phyloP scores from a whole-genome alignment of 495 filamentous ascomycete genomes.

The Neurospora terricola region DNA sequence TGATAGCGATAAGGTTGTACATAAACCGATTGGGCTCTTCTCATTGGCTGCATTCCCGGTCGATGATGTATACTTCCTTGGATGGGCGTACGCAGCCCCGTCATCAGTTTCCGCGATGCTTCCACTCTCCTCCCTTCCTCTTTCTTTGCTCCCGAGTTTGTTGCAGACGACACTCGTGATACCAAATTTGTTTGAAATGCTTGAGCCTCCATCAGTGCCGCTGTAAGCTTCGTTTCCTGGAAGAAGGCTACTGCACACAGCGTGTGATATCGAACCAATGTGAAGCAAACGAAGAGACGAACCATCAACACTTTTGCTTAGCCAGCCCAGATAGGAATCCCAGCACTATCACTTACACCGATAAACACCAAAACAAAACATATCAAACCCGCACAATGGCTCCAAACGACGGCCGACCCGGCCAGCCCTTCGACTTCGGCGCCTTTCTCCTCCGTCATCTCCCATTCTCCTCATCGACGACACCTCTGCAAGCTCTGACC shows the following conservation, averaged over 20 bases:
- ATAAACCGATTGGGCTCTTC: not conserved
- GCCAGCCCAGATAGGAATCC: not conserved
- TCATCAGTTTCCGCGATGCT: not conserved
- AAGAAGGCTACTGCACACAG: not conserved
- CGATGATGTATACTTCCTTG: not conserved
- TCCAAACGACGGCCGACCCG: not conserved
- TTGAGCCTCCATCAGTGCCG: not conserved
- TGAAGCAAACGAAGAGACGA: not conserved
- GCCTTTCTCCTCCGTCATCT: constrained; percentile 31
- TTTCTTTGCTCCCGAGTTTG: not conserved
- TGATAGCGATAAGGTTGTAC: not conserved
- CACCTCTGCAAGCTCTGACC: constrained; percentile 61
- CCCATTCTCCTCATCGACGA: constrained; percentile 49
- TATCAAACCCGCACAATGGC: not conserved
- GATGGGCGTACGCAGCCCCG: not conserved
- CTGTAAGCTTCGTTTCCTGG: not conserved
- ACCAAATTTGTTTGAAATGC: not conserved
- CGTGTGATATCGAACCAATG: not conserved
- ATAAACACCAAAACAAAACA: not conserved
- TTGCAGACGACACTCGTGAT: not conserved
- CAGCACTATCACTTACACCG: not conserved
- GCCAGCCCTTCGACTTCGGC: not conserved
- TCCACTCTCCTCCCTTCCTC: not conserved
- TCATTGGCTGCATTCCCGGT: not conserved
- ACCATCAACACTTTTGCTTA: not conserved